phyloP scores from a whole-genome alignment of 2,329 filamentous ascomycete species.

The Dendrostoma leiphaemia region DNA sequence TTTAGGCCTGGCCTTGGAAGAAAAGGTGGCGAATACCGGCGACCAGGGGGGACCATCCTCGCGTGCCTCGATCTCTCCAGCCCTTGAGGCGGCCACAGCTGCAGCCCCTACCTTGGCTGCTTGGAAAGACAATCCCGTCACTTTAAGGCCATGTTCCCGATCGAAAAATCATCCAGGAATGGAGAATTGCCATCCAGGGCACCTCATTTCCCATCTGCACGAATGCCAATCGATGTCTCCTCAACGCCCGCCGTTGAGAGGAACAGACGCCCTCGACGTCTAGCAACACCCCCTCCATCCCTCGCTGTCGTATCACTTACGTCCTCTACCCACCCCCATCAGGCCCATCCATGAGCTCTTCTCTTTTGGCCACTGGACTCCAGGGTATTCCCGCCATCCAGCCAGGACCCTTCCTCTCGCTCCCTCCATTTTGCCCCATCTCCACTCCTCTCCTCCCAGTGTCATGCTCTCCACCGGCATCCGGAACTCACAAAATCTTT shows the following conservation, averaged over 20 bases:
- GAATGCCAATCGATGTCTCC: constrained; percentile 12
- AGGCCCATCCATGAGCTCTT: constrained; percentile 10
- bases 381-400: constrained; percentile 7
- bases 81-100: neutral
- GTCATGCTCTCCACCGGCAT: constrained; percentile 12
- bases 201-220: constrained; percentile 12
- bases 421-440: constrained; percentile 9
- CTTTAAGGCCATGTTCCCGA: constrained; percentile 8
- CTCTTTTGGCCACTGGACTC: constrained; percentile 6
- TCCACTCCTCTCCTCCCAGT: constrained; percentile 15
- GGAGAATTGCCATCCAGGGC: constrained; percentile 14
- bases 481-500: constrained; percentile 6
- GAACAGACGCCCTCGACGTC: neutral
- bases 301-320: constrained; percentile 3
- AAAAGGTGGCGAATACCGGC: constrained; percentile 15
- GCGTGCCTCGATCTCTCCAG: too few species aligned
- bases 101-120: neutral
- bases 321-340: constrained; percentile 10
- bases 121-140: constrained; percentile 6
- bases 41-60: constrained; percentile 12
- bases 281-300: constrained; percentile 15
- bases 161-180: constrained; percentile 15
- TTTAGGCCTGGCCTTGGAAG: neutral
- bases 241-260: neutral
- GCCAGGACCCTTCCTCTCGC: neutral